Conservation (phyloP, 2,329 filamentous ascomycete genomes). For the Lachnellula arida region DNA sequence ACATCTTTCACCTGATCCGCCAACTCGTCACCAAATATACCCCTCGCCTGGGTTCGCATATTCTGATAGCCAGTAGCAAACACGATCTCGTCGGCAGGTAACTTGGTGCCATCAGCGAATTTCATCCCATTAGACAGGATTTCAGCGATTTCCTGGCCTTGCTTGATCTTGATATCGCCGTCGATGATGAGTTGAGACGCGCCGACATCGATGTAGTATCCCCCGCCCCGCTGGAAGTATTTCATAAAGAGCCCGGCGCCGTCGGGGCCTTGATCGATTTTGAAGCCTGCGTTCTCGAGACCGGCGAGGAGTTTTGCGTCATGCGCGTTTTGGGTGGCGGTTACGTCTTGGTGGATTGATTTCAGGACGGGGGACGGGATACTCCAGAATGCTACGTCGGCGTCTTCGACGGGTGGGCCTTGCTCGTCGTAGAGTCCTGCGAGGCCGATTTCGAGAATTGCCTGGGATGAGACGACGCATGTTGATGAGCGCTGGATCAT, state of each 20-base stretch:
- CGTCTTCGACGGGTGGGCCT: slow-evolving; percentile 55
- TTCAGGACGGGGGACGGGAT: slow-evolving; percentile 58
- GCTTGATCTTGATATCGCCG: slow-evolving; percentile 50
- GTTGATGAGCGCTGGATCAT: slow-evolving; percentile 66
- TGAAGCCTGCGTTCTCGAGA: slow-evolving; percentile 52
- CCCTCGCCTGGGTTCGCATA: slow-evolving; percentile 46
- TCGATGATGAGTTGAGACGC: slow-evolving; percentile 47
- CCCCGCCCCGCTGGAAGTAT: slow-evolving; percentile 56
- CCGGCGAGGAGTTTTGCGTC: slow-evolving; percentile 42
- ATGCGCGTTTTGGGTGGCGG: slow-evolving; percentile 32
- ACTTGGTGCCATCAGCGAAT: slow-evolving; percentile 40
- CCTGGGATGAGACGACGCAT: slow-evolving; percentile 53
- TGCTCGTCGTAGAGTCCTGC: slow-evolving; percentile 36
- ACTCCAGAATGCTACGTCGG: slow-evolving; percentile 56
- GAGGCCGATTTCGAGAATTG: slow-evolving; percentile 37
- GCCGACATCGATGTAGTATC: slow-evolving; percentile 56
- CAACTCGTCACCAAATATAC: slow-evolving; percentile 46
- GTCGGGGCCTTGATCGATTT: slow-evolving; percentile 52
- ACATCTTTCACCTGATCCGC: slow-evolving; percentile 45
- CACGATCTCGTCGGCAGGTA: slow-evolving; percentile 48
- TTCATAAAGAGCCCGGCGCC: slow-evolving; percentile 51
- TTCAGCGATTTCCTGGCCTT: slow-evolving; percentile 41
- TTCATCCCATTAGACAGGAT: slow-evolving; percentile 36
- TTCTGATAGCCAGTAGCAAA: slow-evolving; percentile 47
- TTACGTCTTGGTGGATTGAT: slow-evolving; percentile 46